These are phyloP conservation scores for Epichloe festucae DNA, from an alignment of 2,329 filamentous ascomycete species.

Conservation along the genomic window DNA sequence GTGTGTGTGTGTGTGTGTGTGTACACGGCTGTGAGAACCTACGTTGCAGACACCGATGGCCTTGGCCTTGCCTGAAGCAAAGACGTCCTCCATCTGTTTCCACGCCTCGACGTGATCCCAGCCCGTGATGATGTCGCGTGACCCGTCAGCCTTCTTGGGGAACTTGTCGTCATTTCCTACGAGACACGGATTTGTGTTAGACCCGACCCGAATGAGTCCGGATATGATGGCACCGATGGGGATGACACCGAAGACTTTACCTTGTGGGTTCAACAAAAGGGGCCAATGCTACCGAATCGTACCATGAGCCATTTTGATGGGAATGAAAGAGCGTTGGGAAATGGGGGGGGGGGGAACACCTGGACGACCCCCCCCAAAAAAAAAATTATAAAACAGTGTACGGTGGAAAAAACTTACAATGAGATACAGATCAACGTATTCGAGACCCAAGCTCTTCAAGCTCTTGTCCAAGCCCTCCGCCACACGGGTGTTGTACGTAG, in stretches of 20 bases:
- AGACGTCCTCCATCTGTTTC: slow-evolving; percentile 59
- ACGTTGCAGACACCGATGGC: slow-evolving; percentile 44
- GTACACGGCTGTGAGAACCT: slow-evolving; percentile 5
- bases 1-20: not conserved
- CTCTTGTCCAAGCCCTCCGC: slow-evolving; percentile 61
- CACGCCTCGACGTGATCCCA: slow-evolving; percentile 66
- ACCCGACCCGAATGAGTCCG: too few relatives aligned
- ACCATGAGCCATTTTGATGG: not conserved
- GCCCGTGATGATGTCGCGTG: slow-evolving; percentile 55
- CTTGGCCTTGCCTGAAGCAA: slow-evolving; percentile 43
- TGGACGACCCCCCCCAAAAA: not conserved
- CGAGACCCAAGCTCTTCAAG: slow-evolving; percentile 58
- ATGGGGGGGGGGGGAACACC: not conserved
- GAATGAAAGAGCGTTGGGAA: not conserved
- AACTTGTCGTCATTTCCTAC: slow-evolving; percentile 57
- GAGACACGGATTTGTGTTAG: not conserved
- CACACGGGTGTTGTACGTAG: slow-evolving; percentile 59
- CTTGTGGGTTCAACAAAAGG: slow-evolving; percentile 65
- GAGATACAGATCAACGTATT: slow-evolving; percentile 71
- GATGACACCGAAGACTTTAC: slow-evolving; percentile 22
- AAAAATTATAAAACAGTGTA: not conserved
- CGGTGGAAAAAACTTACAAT: slow-evolving; percentile 32
- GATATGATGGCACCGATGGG: not conserved
- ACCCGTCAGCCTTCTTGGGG: slow-evolving; percentile 61
- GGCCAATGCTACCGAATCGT: slow-evolving; percentile 60